Percentiles rank a stretch among this genome's conserved stretches.
Evolutionary conservation across 345 rosid species (phyloP).

Genomic region (Citrus unshiu): DNA sequence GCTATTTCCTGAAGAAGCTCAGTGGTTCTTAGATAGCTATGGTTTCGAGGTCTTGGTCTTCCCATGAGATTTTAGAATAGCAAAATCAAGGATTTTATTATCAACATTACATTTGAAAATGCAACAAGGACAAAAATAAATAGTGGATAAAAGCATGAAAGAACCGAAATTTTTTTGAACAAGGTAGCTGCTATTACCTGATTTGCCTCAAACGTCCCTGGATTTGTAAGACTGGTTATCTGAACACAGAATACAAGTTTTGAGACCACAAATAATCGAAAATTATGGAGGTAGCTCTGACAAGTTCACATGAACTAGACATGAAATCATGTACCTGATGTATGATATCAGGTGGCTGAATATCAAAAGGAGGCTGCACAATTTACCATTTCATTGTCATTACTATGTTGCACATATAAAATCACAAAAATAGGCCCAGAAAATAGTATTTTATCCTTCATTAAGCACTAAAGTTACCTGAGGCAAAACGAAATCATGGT

Average conservation of each 20-base stretch:
- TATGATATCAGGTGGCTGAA: conserved; percentile 38
- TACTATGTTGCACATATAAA: background rate
- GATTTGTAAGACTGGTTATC: conserved; percentile 73
- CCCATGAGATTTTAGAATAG: background rate
- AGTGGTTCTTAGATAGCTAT: background rate
- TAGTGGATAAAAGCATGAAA: background rate
- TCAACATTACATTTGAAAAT: background rate
- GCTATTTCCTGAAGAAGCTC: background rate
- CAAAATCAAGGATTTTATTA: background rate
- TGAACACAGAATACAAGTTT: conserved; percentile 21
- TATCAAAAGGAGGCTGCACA: conserved; percentile 78
- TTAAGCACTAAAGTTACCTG: conserved; percentile 52
- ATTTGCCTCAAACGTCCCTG: conserved; percentile 75
- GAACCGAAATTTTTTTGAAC: background rate
- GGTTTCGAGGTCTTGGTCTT: background rate
- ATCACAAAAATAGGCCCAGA: conserved; percentile 1
- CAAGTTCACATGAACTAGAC: background rate
- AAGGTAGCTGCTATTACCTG: conserved; percentile 40
- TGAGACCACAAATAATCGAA: background rate
- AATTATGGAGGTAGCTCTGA: conserved; percentile 1
- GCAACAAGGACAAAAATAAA: background rate
- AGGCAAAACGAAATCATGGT: conserved; percentile 91
- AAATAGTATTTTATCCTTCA: background rate
- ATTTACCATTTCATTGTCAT: conserved; percentile 10
- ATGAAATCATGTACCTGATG: conserved; percentile 52